Conservation (phyloP, 345 rosid species). For the Viola odorata region DNA sequence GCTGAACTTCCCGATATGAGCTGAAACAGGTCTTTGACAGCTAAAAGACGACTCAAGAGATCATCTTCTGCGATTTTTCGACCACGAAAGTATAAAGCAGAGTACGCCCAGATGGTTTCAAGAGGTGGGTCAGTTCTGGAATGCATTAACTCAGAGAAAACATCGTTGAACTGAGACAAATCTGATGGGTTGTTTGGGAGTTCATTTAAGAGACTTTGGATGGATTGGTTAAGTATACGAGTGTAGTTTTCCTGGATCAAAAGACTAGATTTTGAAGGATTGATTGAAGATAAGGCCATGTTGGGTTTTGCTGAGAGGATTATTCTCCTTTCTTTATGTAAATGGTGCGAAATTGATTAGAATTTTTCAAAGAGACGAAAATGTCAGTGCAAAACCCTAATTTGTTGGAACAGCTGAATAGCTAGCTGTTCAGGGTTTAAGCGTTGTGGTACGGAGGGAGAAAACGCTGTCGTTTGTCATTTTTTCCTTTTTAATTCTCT, state of each 20-base stretch:
- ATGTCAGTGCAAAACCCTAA: constrained; percentile 2
- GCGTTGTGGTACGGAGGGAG: neutral
- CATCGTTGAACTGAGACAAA: constrained; percentile 23
- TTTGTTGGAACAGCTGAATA: too few relatives aligned
- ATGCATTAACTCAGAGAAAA: constrained; percentile 40
- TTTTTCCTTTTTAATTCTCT: too few relatives aligned
- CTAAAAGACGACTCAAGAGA: constrained; percentile 22
- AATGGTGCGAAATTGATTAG: neutral
- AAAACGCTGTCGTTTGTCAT: too few relatives aligned
- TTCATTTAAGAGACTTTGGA: constrained; percentile 30
- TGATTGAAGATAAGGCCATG: constrained; percentile 1
- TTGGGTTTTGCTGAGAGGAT: neutral
- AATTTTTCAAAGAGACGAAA: too few relatives aligned
- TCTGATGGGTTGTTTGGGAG: constrained; percentile 25
- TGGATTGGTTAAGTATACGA: constrained; percentile 23
- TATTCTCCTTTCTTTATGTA: neutral
- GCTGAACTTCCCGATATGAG: constrained; percentile 39
- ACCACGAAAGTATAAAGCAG: constrained; percentile 32
- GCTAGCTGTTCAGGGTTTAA: constrained; percentile 7
- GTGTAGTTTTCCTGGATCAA: constrained; percentile 30
- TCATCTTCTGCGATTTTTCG: constrained; percentile 19
- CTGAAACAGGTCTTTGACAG: constrained; percentile 34
- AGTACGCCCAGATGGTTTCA: constrained; percentile 51
- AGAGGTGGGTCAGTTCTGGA: constrained; percentile 46
- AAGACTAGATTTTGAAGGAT: constrained; percentile 3